Conservation (phyloP, 2,329 filamentous ascomycete genomes). For the Pezicula carpinea region DNA sequence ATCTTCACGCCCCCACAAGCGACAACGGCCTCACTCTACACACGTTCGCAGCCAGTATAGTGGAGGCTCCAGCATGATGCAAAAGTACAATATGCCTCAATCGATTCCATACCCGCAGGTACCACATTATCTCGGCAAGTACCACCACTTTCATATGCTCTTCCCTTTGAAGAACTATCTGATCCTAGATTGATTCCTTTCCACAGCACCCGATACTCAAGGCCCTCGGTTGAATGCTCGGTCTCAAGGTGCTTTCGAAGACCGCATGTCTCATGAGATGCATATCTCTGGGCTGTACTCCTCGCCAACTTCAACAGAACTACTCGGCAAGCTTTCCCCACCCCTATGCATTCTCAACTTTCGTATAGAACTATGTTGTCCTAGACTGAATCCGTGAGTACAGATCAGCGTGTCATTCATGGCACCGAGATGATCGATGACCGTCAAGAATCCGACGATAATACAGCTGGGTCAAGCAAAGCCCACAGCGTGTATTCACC, state of each 20-base stretch:
- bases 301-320: conserved; percentile 87
- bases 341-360: conserved; percentile 29
- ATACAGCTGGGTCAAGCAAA: not conserved
- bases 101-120: not conserved
- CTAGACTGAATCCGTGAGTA: conserved; percentile 57
- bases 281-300: conserved; percentile 71
- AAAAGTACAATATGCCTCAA: not conserved
- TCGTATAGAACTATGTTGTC: conserved; percentile 55
- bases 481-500: not conserved
- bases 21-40: not conserved
- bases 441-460: not conserved
- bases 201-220: conserved; percentile 2
- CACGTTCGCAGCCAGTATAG: not conserved
- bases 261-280: conserved; percentile 30
- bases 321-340: conserved; percentile 74
- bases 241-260: conserved; percentile 1
- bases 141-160: not conserved
- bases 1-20: not conserved
- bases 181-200: conserved; percentile 3
- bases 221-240: not conserved
- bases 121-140: not conserved
- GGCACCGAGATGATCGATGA: not conserved
- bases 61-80: not conserved
- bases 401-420: not conserved
- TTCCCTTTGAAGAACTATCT: not conserved